These are phyloP conservation scores for Macadamia integrifolia DNA, from an alignment of 164 flowering plant genomes.

Conservation along the genomic window DNA sequence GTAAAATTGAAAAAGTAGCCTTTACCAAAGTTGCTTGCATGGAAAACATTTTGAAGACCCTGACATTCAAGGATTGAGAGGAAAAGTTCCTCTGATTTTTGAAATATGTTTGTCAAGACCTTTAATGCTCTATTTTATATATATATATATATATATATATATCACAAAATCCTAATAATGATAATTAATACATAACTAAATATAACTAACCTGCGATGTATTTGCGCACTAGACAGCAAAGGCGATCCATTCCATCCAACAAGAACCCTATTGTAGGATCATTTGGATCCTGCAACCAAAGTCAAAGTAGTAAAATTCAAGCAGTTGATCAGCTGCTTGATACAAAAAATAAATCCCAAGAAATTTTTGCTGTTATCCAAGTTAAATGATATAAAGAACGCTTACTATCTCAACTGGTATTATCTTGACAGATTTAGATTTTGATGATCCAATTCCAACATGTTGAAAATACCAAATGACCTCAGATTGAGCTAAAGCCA, in stretches of 20 bases:
- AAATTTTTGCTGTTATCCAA: neutral
- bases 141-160: too few relatives aligned
- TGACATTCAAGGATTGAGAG: too few relatives aligned
- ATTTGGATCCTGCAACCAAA: slow-evolving; percentile 72
- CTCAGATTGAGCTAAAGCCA: slow-evolving; percentile 90
- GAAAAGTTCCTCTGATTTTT: too few relatives aligned
- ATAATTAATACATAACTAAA: too few relatives aligned
- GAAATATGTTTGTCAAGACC: too few relatives aligned
- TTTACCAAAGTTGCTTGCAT: too few relatives aligned
- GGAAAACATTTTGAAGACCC: too few relatives aligned
- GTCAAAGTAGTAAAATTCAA: slow-evolving; percentile 1
- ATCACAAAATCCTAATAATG: too few relatives aligned
- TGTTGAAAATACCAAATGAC: slow-evolving; percentile 95
- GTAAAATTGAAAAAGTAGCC: too few relatives aligned
- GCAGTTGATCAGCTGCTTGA: neutral
- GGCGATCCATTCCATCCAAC: slow-evolving; percentile 89
- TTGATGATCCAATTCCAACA: slow-evolving; percentile 75
- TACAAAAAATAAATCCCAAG: neutral
- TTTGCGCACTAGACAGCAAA: slow-evolving; percentile 92
- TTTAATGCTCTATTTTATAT: too few relatives aligned
- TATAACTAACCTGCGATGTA: slow-evolving; percentile 70
- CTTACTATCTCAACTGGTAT: slow-evolving; percentile 81
- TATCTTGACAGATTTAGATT: slow-evolving; percentile 59
- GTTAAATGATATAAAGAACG: neutral
- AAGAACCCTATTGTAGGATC: slow-evolving; percentile 96